Evolutionary conservation across 306 rosid genomes (phyloP).

Genomic region (Cucumis melo): DNA sequence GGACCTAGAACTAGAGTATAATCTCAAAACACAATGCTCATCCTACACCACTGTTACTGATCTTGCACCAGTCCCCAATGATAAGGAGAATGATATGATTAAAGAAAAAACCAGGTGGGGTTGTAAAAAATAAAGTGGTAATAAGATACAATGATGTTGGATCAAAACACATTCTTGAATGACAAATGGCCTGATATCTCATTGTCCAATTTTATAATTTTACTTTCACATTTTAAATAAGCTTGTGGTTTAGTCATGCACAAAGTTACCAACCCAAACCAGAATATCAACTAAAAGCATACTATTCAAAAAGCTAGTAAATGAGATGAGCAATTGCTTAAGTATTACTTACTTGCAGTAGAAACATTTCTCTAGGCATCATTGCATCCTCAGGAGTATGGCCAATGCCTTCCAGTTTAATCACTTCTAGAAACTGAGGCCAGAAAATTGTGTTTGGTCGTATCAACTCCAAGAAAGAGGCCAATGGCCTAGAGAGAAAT

Average conservation of each 20-base stretch:
- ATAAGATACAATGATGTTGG: neutral
- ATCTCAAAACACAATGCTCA: neutral
- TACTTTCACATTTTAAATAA: neutral
- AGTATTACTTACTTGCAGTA: conserved; percentile 57
- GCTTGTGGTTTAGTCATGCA: neutral
- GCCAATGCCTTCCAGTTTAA: conserved; percentile 76
- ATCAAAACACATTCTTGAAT: neutral
- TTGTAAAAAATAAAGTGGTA: neutral
- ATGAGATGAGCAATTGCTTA: neutral
- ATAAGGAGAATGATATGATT: neutral
- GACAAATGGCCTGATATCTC: neutral
- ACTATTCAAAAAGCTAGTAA: neutral
- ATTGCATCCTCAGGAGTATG: conserved; percentile 76
- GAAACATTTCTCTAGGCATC: conserved; percentile 84
- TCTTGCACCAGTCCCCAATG: neutral
- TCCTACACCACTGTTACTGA: neutral
- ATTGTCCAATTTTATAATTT: neutral
- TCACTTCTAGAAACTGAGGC: conserved; percentile 73
- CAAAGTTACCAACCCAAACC: neutral
- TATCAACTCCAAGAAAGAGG: neutral
- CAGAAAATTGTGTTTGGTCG: neutral
- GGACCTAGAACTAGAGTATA: neutral
- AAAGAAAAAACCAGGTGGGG: neutral
- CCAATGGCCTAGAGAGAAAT: neutral
- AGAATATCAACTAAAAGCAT: neutral